phyloP scores from a whole-genome alignment of 257 asterid genomes.

The Petunia secreta region DNA sequence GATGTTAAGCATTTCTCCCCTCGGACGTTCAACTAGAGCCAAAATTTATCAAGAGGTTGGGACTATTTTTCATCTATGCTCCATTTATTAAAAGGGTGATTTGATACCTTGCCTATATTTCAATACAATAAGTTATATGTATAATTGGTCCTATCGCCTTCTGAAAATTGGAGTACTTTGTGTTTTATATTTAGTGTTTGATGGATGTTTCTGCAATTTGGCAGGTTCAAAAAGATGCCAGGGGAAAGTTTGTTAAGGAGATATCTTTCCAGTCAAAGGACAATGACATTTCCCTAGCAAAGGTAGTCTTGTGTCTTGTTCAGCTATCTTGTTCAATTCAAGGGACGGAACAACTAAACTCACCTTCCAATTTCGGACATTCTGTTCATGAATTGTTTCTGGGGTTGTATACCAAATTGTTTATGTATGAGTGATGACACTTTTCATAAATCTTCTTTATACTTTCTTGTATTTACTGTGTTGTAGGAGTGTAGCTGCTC shows the following conservation, averaged over 20 bases:
- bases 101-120: background rate
- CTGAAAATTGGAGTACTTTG: background rate
- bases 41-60: constrained; percentile 69
- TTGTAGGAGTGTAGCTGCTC: background rate
- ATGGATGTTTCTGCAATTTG: constrained; percentile 28
- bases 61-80: constrained; percentile 3
- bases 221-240: constrained; percentile 74
- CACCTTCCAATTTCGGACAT: background rate
- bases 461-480: background rate
- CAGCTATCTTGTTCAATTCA: background rate
- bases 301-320: constrained; percentile 49
- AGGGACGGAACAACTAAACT: background rate
- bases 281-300: constrained; percentile 81
- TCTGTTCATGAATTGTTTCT: too few species aligned
- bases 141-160: background rate
- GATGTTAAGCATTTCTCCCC: constrained; percentile 56
- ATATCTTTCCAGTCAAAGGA: constrained; percentile 76
- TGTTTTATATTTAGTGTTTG: constrained; percentile 29
- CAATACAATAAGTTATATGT: background rate
- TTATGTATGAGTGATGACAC: too few species aligned
- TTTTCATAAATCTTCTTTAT: background rate
- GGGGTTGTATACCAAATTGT: background rate
- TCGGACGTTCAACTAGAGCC: constrained; percentile 50
- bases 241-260: constrained; percentile 70
- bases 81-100: background rate